Percentiles rank a stretch among this genome's conserved stretches.
These are phyloP conservation scores for Coemansia sp. DNA, from an alignment of 192 early-diverging fungal species.

Conservation along the genomic window DNA sequence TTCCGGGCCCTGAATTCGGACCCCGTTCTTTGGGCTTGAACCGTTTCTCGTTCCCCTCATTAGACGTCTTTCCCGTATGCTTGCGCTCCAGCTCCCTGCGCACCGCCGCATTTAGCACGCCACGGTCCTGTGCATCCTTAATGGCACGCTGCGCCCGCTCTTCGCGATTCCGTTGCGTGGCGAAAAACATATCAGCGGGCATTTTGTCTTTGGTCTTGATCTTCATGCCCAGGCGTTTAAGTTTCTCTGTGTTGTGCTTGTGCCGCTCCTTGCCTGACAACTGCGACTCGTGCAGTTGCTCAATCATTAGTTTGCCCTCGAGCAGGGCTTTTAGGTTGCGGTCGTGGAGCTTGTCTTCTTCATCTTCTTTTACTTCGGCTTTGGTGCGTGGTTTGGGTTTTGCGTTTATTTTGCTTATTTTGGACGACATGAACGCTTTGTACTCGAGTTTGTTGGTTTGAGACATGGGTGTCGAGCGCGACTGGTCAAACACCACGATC, in stretches of 20 bases:
- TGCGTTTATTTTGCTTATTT: slow-evolving; percentile 73
- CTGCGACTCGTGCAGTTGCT: slow-evolving; percentile 48
- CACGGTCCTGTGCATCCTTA: slow-evolving; percentile 42
- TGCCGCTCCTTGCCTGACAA: slow-evolving; percentile 41
- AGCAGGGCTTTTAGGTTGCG: slow-evolving; percentile 34
- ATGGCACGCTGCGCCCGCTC: slow-evolving; percentile 17
- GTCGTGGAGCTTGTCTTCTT: slow-evolving; percentile 24
- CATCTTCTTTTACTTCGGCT: slow-evolving; percentile 73
- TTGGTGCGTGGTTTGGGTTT: slow-evolving; percentile 67
- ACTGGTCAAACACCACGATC: slow-evolving; percentile 36
- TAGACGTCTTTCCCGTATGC: slow-evolving; percentile 26
- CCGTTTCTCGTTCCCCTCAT: background rate
- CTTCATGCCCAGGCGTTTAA: slow-evolving; percentile 43
- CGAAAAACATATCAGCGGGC: slow-evolving; percentile 30
- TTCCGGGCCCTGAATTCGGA: slow-evolving; percentile 23
- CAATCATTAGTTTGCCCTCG: slow-evolving; percentile 39
- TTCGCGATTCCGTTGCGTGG: slow-evolving; percentile 15
- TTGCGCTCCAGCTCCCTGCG: slow-evolving; percentile 31
- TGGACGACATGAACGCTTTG: slow-evolving; percentile 52
- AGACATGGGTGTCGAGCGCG: background rate
- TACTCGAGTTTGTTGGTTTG: slow-evolving; percentile 31
- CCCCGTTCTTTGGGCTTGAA: slow-evolving; percentile 19
- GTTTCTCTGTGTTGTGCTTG: slow-evolving; percentile 40
- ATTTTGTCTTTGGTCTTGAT: slow-evolving; percentile 37
- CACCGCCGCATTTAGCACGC: slow-evolving; percentile 28